These are phyloP conservation scores for Tulasnella sp. DNA, from an alignment of 768 basidiomycete species.

Conservation along the genomic window DNA sequence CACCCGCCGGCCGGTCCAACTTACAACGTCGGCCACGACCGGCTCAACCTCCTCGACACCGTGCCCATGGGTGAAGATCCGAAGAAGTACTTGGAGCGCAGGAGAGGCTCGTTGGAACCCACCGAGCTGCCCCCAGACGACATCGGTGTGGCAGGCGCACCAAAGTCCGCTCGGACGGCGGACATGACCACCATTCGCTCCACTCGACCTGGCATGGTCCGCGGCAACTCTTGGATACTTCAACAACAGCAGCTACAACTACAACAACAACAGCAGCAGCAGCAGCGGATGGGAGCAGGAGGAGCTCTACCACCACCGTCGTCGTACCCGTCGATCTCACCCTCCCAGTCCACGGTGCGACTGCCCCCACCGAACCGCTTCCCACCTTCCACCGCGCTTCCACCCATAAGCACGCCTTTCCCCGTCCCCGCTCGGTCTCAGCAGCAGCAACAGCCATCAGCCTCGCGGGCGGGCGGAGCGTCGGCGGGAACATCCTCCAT, in stretches of 20 bases:
- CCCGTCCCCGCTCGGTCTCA: background rate
- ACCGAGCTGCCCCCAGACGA: background rate
- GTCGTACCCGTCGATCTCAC: background rate
- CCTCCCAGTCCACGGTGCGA: background rate
- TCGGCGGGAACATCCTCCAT: background rate
- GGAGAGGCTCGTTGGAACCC: background rate
- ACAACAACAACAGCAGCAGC: background rate
- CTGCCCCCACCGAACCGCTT: background rate
- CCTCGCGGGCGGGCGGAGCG: background rate
- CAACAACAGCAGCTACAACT: background rate
- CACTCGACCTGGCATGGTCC: background rate
- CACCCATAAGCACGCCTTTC: background rate
- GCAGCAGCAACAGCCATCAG: background rate
- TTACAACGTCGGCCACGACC: background rate
- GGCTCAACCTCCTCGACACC: slow-evolving; percentile 12
- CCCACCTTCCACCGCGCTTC: background rate
- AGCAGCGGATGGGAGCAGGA: background rate
- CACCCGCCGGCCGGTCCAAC: background rate
- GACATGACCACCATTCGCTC: background rate
- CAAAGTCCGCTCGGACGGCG: background rate
- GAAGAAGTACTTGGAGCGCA: background rate
- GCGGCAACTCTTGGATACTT: background rate
- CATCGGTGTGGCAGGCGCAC: background rate
- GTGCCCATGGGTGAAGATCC: slow-evolving; percentile 9
- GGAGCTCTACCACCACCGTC: background rate